A percentile compares a stretch with the other conserved stretches of the same genome.
Conservation (phyloP, 2,329 filamentous ascomycete species). For the Penicillium digitatum region DNA sequence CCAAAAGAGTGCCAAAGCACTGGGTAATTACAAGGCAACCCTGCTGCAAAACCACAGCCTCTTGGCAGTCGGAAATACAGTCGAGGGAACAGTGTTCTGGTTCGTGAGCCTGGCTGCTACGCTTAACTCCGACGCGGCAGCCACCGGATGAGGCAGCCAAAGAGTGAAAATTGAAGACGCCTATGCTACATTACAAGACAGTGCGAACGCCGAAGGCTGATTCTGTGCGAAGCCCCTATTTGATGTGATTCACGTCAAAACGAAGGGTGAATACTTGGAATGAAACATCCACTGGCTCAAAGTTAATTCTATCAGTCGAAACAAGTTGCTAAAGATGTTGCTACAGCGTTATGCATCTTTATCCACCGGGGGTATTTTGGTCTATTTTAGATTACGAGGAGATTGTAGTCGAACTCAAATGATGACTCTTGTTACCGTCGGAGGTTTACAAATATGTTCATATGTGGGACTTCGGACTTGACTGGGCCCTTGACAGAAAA, state of each 20-base stretch:
- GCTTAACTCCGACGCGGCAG: conserved; percentile 52
- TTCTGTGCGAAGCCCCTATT: conserved; percentile 70
- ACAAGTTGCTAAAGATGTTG: not conserved
- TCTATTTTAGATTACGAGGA: not conserved
- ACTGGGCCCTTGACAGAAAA: not conserved
- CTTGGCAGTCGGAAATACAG: conserved; percentile 47
- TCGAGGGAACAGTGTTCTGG: conserved; percentile 54
- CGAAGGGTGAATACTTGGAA: conserved; percentile 53
- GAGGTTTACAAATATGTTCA: not conserved
- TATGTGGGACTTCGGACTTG: not conserved
- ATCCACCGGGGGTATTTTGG: not conserved
- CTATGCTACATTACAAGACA: conserved; percentile 63
- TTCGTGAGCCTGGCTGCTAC: conserved; percentile 51
- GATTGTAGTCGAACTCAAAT: not conserved
- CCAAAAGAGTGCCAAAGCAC: conserved; percentile 47
- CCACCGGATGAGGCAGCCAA: conserved; percentile 55
- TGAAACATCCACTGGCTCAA: conserved; percentile 21
- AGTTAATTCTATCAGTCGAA: not conserved
- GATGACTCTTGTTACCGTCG: not conserved
- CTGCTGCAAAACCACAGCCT: conserved; percentile 54
- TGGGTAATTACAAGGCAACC: conserved; percentile 51
- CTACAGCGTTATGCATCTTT: not conserved
- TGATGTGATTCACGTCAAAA: conserved; percentile 63
- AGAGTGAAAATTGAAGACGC: conserved; percentile 65
- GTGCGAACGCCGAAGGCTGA: conserved; percentile 59